Base-by-base conservation (phyloP, 169 alveolate genomes). In the Theileria luwenshuni region DNA sequence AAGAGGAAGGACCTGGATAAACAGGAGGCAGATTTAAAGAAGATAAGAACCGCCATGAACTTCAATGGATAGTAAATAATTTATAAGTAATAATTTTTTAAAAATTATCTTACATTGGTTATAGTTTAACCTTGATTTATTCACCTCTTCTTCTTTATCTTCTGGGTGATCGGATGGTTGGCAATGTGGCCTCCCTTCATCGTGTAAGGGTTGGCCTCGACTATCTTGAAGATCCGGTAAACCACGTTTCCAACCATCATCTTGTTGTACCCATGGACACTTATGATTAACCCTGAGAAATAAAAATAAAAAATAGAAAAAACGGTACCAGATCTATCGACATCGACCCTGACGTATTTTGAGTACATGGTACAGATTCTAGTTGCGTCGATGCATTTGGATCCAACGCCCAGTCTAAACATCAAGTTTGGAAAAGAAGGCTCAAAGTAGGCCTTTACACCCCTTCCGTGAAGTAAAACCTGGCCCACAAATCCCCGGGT, bases 111-210 rank as follows among this genome's bases (percentile, higher is more conserved):
- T 25, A 21, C 51, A 15, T 48, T 71, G 33, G 41, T 54, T 69
- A 25, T 7, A 10, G 33, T 12, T 10, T 28, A 8, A 48, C 45
- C 45, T 25, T 54, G 30, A 21, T 32, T 10, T 8, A 45, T 43
- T 68, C 73, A 92, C 77, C 91, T 84, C 73, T 91, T 92, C 69
- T 80, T 88, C 19, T 91, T 71, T 25, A 84, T 71, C 69, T 92
- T 92, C 76, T 85, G 86, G 47, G 84, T 91, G 35, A 92, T 85
- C 21, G 93, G 93, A 56, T 90, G 80, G 30, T 84, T 65, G 5
- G 92, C 93, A 32, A 92, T 86, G 49, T 91, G 94, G 7, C 94
- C 96, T 5, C 96, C 96, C 76, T 92, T 92, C 85, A 89, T 89
- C 38, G 96, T 92, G 62, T 90, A 92, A 15, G 92, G 94, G 47